These are phyloP conservation scores for Colletotrichum plurivorum DNA, from an alignment of 2,329 filamentous ascomycete genomes.

Conservation along the genomic window DNA sequence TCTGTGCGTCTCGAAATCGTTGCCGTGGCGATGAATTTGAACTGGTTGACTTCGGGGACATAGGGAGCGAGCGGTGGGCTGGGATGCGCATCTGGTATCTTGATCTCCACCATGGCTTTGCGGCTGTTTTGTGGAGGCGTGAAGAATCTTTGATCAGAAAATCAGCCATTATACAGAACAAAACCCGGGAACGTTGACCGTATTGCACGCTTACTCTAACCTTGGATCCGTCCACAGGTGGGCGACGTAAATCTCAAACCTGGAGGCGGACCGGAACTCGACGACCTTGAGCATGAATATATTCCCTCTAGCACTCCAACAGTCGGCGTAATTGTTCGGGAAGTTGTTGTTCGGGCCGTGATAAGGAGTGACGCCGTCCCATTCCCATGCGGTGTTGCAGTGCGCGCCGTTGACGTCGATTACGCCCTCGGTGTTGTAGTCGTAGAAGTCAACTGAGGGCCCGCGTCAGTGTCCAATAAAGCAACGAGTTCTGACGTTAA, in stretches of 20 bases:
- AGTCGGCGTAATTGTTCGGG: constrained; percentile 28
- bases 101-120: constrained; percentile 33
- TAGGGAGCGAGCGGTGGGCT: constrained; percentile 22
- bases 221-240: constrained; percentile 37
- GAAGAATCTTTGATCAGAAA: constrained; percentile 13
- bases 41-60: constrained; percentile 31
- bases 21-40: constrained; percentile 38
- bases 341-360: constrained; percentile 47
- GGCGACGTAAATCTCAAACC: constrained; percentile 35
- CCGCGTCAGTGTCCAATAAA: background rate
- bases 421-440: constrained; percentile 39
- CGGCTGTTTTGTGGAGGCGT: constrained; percentile 23
- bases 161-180: background rate
- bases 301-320: constrained; percentile 32
- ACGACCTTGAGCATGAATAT: constrained; percentile 37
- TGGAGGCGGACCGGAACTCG: constrained; percentile 37
- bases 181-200: no score
- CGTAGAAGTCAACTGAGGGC: constrained; percentile 39
- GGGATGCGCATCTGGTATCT: constrained; percentile 29
- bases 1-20: constrained; percentile 39
- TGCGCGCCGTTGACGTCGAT: constrained; percentile 39
- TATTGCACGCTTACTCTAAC: constrained; percentile 11
- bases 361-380: constrained; percentile 43
- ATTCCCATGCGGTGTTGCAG: constrained; percentile 44
- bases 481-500: no score